Evolutionary conservation across 441 rosid species (phyloP).

Genomic region (Biscutella auriculata): DNA sequence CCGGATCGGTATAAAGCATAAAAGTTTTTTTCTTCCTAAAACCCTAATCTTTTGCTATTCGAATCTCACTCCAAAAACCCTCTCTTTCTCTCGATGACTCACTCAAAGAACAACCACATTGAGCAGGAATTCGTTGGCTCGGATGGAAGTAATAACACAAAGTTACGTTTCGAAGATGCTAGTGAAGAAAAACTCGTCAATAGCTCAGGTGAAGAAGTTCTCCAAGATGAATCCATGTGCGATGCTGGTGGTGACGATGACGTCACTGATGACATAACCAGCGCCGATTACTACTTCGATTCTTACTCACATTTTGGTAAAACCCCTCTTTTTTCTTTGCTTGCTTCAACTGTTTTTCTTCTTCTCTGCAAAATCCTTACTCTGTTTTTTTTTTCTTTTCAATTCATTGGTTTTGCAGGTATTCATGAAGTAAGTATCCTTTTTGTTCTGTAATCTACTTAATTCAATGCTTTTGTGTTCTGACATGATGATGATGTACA

Average conservation of each 20-base stretch:
- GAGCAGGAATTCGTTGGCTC: slow-evolving; percentile 10
- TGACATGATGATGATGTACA: slow-evolving; percentile 3
- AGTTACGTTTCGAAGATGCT: slow-evolving; percentile 29
- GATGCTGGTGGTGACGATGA: slow-evolving; percentile 37
- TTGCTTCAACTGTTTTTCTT: background rate
- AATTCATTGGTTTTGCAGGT: slow-evolving; percentile 33
- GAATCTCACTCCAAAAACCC: slow-evolving; percentile 14
- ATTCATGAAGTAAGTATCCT: slow-evolving; percentile 81
- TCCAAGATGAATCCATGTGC: slow-evolving; percentile 44
- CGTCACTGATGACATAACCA: slow-evolving; percentile 49
- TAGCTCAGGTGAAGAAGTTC: too few relatives aligned
- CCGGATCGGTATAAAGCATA: background rate
- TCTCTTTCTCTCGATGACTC: slow-evolving; percentile 31
- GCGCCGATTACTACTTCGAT: slow-evolving; percentile 91
- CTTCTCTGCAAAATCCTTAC: background rate
- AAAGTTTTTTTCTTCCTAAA: slow-evolving; percentile 12
- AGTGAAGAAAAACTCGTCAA: too few relatives aligned
- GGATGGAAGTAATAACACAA: slow-evolving; percentile 19
- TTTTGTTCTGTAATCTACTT: background rate
- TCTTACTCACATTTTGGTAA: slow-evolving; percentile 88
- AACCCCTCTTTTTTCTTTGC: background rate
- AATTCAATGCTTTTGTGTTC: background rate
- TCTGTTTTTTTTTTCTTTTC: background rate
- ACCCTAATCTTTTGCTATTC: slow-evolving; percentile 17
- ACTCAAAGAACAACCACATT: slow-evolving; percentile 29